Conservation (phyloP, 192 early-diverging fungal species). For the Lunasporangiospora selenospora region DNA sequence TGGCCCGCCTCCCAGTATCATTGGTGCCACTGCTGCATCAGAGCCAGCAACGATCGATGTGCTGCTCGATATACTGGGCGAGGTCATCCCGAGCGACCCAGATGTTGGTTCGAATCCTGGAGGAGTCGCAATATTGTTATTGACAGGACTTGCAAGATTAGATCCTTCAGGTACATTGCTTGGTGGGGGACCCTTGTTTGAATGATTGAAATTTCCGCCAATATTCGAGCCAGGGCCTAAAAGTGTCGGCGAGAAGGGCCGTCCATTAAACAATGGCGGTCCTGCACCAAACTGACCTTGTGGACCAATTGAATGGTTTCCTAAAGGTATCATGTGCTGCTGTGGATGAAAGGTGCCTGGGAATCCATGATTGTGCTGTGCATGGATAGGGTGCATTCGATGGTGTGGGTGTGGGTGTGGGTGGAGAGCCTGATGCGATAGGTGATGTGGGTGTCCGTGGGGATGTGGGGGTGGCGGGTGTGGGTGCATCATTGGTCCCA, state of each 20-base stretch:
- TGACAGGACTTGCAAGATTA: neutral
- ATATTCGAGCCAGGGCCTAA: slow-evolving; percentile 5
- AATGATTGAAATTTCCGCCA: slow-evolving; percentile 4
- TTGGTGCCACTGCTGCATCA: too few relatives aligned
- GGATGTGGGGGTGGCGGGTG: slow-evolving; percentile 20
- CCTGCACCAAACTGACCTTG: slow-evolving; percentile 24
- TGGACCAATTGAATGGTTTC: slow-evolving; percentile 26
- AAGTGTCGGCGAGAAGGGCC: slow-evolving; percentile 4
- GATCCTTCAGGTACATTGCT: neutral
- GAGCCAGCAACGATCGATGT: too few relatives aligned
- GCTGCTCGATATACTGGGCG: slow-evolving; percentile 2
- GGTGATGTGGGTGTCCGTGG: slow-evolving; percentile 29
- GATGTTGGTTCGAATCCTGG: slow-evolving; percentile 6
- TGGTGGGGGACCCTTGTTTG: too few relatives aligned
- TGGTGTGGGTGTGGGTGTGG: slow-evolving; percentile 29
- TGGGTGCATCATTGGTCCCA: slow-evolving; percentile 40
- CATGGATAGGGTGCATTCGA: slow-evolving; percentile 22
- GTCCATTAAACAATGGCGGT: slow-evolving; percentile 9
- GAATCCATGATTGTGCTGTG: slow-evolving; percentile 23
- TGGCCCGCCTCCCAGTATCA: too few relatives aligned
- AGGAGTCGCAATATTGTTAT: neutral
- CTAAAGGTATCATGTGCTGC: slow-evolving; percentile 22
- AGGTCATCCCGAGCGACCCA: neutral
- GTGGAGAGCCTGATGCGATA: slow-evolving; percentile 1
- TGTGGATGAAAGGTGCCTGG: slow-evolving; percentile 30